Percentiles rank a stretch among this genome's conserved stretches.
phyloP scores from a whole-genome alignment of 352 stramenopile genomes.

The Pythium utonaiense region DNA sequence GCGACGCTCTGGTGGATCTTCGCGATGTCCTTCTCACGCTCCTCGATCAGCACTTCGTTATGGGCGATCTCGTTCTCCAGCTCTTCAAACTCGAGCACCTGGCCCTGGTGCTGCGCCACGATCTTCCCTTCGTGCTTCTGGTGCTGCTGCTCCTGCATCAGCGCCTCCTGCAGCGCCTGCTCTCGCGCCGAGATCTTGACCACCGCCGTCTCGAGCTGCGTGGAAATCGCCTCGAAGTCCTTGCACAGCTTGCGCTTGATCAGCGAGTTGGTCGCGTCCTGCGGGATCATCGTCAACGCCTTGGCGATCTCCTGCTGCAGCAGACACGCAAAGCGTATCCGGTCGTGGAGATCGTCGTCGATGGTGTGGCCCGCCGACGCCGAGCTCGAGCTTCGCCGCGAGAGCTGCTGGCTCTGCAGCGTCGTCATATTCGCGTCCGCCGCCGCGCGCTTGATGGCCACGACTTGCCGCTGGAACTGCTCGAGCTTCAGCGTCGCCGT shows the following conservation, averaged over 20 bases:
- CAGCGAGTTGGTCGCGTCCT: constrained; percentile 57
- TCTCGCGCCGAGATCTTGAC: constrained; percentile 61
- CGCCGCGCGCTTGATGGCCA: constrained; percentile 69
- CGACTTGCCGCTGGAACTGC: constrained; percentile 80
- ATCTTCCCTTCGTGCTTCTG: constrained; percentile 38
- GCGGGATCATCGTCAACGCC: constrained; percentile 47
- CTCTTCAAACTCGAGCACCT: constrained; percentile 77
- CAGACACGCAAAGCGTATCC: constrained; percentile 80
- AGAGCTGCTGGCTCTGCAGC: background rate
- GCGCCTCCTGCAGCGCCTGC: constrained; percentile 50
- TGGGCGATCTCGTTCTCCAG: constrained; percentile 83
- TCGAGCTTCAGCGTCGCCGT: constrained; percentile 71
- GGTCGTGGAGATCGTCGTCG: constrained; percentile 79
- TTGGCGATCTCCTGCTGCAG: constrained; percentile 81
- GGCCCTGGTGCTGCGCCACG: constrained; percentile 63
- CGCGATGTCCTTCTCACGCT: constrained; percentile 83
- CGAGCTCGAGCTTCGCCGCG: background rate
- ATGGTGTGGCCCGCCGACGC: constrained; percentile 21
- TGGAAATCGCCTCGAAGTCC: constrained; percentile 78
- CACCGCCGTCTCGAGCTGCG: constrained; percentile 63
- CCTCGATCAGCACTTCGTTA: constrained; percentile 88
- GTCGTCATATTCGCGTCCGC: background rate
- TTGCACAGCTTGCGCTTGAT: constrained; percentile 81
- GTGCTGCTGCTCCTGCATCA: constrained; percentile 34
- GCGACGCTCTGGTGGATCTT: constrained; percentile 89